Base-by-base conservation (phyloP, 179 eudicot genomes). In the Pouteria campechiana region DNA sequence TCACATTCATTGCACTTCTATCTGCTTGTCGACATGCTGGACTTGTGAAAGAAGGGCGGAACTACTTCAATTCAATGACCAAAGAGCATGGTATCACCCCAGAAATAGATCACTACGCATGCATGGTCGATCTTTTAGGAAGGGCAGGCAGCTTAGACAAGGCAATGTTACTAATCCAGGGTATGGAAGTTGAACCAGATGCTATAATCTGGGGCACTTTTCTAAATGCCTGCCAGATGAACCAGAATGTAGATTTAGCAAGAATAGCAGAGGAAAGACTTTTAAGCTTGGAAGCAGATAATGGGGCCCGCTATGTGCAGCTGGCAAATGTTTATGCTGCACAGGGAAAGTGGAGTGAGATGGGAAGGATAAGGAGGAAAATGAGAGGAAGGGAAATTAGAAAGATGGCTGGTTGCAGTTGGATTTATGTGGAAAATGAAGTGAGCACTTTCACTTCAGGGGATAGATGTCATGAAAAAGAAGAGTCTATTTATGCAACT, bases 91-190 rank as follows among this genome's bases (percentile, higher is more conserved):
- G 37, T n/a, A 63, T 89, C 33, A 11, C 41, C 32, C 86, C 89
- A 1, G 86, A 72, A 63, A 60, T 41, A 20, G 79, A 85, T 44
- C 97, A 89, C 61, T 76, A 75, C 40, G 83, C 95, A 5, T 85
- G 97, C 46, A 72, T 85, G 95, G 73, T 89, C 61, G 97, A 89
- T 68, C 74, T 89, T 44, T 89, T 73, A 44, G 95, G 93, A 39
- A 68, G 90, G 62, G 70, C 95, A 30, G 67, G 61, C 42, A 58
- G 58, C 32, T 58, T 89, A 5, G 76, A 85, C 15, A 85, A 74
- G 45, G 93, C 70, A n/a, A 47, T 53, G 10, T 32, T 57, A 23
- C 70, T 89, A 34, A 78, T 86, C 69, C 60, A 52, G 27, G 64
- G 34, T 17, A 61, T 73, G 21, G 78, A 76, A 11, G 32, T 78